These are phyloP conservation scores for Tetrahymena elliotti DNA, from an alignment of 73 alveolate species.

Conservation along the genomic window DNA sequence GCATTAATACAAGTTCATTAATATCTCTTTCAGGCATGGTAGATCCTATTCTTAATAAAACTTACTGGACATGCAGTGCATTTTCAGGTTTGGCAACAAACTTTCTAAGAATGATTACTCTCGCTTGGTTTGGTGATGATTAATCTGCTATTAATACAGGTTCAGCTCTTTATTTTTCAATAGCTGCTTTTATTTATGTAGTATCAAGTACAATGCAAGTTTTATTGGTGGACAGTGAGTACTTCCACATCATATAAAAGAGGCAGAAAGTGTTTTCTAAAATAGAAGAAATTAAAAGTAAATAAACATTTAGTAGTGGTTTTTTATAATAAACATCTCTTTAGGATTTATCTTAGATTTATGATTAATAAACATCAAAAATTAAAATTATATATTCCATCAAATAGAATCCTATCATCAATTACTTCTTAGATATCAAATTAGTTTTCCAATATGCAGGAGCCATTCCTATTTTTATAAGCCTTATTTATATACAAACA, in stretches of 20 bases:
- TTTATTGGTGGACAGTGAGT: not conserved
- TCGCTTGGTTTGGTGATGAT: not conserved
- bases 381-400: not conserved
- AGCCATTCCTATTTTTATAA: not conserved
- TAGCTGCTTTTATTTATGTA: not conserved
- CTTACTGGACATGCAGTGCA: not conserved
- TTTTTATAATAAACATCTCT: not conserved
- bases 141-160: not conserved
- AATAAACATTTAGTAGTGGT: not conserved
- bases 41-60: not conserved
- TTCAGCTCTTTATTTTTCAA: not conserved
- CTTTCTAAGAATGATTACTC: not conserved
- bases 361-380: not conserved
- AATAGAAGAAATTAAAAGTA: not conserved
- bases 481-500: not conserved
- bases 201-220: not conserved
- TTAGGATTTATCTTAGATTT: not conserved
- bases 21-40: not conserved
- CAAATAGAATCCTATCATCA: not conserved
- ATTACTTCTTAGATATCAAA: not conserved
- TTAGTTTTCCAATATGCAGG: not conserved
- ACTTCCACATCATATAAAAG: not conserved
- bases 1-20: not conserved
- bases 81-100: not conserved
- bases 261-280: not conserved